Percentiles rank a stretch among this genome's conserved stretches.
Conservation (phyloP, 768 basidiomycete genomes). For the Mycena alexandri region DNA sequence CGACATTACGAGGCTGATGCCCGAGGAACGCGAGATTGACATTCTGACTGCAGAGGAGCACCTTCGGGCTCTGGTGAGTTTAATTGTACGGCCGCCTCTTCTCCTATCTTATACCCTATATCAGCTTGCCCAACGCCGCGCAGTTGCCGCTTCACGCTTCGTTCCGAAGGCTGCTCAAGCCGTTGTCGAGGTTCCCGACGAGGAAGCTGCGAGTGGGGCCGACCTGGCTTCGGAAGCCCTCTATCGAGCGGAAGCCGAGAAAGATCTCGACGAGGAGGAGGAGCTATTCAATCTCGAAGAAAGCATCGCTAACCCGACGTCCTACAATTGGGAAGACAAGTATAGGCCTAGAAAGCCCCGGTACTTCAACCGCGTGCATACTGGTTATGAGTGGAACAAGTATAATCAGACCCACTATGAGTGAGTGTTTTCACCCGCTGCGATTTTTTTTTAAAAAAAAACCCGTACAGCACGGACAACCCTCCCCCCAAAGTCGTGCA, state of each 20-base stretch:
- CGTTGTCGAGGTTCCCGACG: constrained; percentile 66
- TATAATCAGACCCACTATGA: constrained; percentile 99
- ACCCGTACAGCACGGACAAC: constrained; percentile 84
- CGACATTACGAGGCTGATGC: constrained; percentile 75
- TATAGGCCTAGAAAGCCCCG: constrained; percentile 96
- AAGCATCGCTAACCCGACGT: constrained; percentile 82
- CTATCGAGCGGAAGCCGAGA: constrained; percentile 92
- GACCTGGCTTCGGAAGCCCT: constrained; percentile 92
- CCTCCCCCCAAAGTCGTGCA: constrained; percentile 99
- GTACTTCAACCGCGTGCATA: constrained; percentile 99
- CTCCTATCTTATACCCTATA: constrained; percentile 3
- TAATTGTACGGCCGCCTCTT: constrained; percentile 26
- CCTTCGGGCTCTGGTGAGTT: constrained; percentile 70
- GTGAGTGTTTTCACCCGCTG: constrained; percentile 60
- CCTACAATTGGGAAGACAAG: constrained; percentile 99
- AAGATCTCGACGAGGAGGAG: constrained; percentile 95
- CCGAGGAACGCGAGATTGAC: constrained; percentile 86
- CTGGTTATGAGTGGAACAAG: constrained; percentile 99
- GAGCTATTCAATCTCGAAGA: constrained; percentile 96
- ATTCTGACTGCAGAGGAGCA: constrained; percentile 81
- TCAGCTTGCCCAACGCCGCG: constrained; percentile 83
- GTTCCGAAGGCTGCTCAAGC: constrained; percentile 81
- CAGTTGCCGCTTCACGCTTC: constrained; percentile 88
- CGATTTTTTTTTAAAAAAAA: constrained; percentile 40
- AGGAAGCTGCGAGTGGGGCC: constrained; percentile 71